A percentile compares a stretch with the other conserved stretches of the same genome.
Conservation (phyloP, 805 yeast species). For the Saccharomycopsis oosterbeekiorum region DNA sequence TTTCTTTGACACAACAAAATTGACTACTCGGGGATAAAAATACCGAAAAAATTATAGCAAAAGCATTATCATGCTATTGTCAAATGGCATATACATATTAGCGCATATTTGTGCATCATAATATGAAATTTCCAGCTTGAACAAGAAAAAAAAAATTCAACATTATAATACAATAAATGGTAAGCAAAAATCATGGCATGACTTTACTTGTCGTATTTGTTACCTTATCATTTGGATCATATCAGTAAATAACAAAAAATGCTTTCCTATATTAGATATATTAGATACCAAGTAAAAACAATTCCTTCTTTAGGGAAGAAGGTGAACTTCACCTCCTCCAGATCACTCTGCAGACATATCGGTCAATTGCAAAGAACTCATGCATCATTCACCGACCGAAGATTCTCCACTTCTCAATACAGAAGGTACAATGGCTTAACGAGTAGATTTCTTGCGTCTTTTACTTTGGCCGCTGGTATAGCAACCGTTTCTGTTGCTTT, state of each 20-base stretch:
- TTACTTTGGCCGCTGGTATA: neutral
- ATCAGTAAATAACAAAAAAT: neutral
- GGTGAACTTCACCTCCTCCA: neutral
- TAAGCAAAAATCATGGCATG: no score
- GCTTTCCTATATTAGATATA: neutral
- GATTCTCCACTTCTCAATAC: neutral
- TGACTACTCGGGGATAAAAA: neutral
- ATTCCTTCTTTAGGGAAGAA: neutral
- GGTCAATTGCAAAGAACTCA: neutral
- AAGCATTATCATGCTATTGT: no score
- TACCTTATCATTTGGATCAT: no score
- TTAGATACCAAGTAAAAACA: neutral
- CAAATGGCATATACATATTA: no score
- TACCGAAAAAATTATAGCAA: neutral
- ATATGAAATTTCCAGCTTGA: no score
- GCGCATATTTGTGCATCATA: no score
- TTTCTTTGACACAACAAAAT: neutral
- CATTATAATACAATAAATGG: no score
- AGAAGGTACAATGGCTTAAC: neutral
- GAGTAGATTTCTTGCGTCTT: neutral
- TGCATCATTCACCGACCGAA: neutral
- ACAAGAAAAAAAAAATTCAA: no score
- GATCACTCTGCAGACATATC: neutral
- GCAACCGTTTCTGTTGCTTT: neutral
- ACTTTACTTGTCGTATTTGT: no score